A percentile compares a stretch with the other conserved stretches of the same genome.
Evolutionary conservation across 2,329 filamentous ascomycete species (phyloP).

Genomic region (Epichloe festucae): DNA sequence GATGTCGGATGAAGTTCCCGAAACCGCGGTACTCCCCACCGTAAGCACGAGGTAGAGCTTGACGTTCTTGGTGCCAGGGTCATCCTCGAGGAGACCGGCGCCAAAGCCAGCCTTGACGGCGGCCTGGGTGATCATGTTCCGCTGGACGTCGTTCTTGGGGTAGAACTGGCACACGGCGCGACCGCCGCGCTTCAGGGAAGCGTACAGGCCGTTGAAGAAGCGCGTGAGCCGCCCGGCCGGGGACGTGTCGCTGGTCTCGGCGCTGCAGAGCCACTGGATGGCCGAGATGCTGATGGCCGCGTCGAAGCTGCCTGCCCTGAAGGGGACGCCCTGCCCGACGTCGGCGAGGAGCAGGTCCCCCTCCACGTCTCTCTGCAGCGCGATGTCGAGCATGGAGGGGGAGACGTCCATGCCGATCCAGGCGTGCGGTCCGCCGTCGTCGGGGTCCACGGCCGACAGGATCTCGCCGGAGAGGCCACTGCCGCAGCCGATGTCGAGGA

Average conservation of each 20-base stretch:
- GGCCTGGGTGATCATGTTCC: conserved; percentile 81
- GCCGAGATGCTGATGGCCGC: conserved; percentile 90
- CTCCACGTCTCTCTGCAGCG: conserved; percentile 80
- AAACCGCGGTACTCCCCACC: conserved; percentile 51
- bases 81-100: conserved; percentile 87
- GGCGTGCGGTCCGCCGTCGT: conserved; percentile 72
- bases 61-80: conserved; percentile 88
- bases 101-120: conserved; percentile 92
- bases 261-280: conserved; percentile 98
- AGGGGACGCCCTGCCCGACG: conserved; percentile 90
- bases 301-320: conserved; percentile 84
- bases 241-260: conserved; percentile 74
- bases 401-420: conserved; percentile 98
- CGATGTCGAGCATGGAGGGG: conserved; percentile 91
- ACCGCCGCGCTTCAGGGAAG: conserved; percentile 68
- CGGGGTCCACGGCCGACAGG: conserved; percentile 54
- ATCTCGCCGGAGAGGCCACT: conserved; percentile 92
- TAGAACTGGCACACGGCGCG: conserved; percentile 96
- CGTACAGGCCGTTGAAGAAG: conserved; percentile 91
- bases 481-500: conserved; percentile 94
- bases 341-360: conserved; percentile 91
- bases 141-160: conserved; percentile 85
- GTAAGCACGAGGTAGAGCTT: conserved; percentile 95
- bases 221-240: conserved; percentile 64
- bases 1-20: conserved; percentile 58